phyloP scores from a whole-genome alignment of 192 early-diverging fungal genomes.

The Obelidium mucronatum region DNA sequence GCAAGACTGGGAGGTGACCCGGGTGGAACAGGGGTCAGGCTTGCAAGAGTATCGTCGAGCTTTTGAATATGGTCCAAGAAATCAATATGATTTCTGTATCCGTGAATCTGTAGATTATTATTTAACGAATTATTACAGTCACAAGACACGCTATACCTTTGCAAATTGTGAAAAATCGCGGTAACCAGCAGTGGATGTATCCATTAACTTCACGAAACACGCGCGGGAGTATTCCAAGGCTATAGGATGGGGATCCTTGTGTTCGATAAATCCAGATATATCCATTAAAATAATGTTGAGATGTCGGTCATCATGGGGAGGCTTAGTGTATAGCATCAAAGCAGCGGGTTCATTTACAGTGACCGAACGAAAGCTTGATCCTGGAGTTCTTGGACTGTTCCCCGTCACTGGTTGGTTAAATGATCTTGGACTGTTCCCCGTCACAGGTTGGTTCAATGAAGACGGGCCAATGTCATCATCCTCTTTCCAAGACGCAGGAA shows the following conservation, averaged over 20 bases:
- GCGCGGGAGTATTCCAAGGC: neutral
- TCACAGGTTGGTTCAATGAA: neutral
- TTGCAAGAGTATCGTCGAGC: conserved; percentile 10
- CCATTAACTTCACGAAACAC: conserved; percentile 18
- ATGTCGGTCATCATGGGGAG: neutral
- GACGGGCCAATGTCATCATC: neutral
- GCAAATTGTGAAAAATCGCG: conserved; percentile 18
- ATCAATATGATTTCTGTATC: neutral
- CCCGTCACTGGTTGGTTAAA: neutral
- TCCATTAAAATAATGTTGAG: conserved; percentile 9
- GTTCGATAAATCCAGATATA: conserved; percentile 20
- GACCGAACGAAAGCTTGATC: neutral
- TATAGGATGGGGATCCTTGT: conserved; percentile 3
- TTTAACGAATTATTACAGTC: neutral
- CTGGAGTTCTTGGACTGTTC: neutral
- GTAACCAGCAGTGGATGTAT: neutral
- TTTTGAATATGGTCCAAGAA: neutral
- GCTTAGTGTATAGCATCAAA: conserved; percentile 12
- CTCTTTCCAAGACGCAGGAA: neutral
- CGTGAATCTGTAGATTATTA: neutral
- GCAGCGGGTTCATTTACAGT: neutral
- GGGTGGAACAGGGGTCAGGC: neutral
- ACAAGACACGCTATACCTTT: neutral
- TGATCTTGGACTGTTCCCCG: neutral
- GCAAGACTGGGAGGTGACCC: neutral